Conservation (phyloP, 2,329 filamentous ascomycete genomes). For the Fusarium verticillioides region DNA sequence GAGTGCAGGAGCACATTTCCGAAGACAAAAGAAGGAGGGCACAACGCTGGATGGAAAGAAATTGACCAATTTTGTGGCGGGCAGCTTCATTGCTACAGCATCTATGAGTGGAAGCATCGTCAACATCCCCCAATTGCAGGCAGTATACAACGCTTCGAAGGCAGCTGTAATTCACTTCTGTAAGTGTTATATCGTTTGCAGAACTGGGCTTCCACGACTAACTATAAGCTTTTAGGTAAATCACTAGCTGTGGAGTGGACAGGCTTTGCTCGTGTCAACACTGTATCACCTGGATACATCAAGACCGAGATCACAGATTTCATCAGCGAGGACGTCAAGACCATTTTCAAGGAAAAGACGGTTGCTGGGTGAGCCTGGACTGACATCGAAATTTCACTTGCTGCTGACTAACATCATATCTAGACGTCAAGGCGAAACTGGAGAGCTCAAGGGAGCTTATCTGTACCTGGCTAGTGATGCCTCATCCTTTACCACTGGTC, state of each 20-base stretch:
- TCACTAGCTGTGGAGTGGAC: conserved; percentile 82
- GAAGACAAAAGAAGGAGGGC: conserved; percentile 75
- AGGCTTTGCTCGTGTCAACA: conserved; percentile 78
- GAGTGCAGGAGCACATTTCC: conserved; percentile 75
- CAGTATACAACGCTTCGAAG: conserved; percentile 79
- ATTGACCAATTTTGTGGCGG: conserved; percentile 68
- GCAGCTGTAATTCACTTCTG: conserved; percentile 70
- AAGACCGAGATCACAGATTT: conserved; percentile 77
- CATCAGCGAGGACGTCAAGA: conserved; percentile 72
- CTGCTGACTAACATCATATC: conserved; percentile 22
- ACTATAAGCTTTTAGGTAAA: conserved; percentile 60
- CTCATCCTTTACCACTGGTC: conserved; percentile 82
- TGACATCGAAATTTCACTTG: not conserved
- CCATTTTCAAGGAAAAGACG: conserved; percentile 80
- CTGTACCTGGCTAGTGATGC: conserved; percentile 85
- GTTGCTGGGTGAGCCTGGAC: conserved; percentile 71
- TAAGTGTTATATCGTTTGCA: conserved; percentile 46
- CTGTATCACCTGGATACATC: conserved; percentile 80
- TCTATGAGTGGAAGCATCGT: conserved; percentile 83
- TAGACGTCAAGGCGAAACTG: conserved; percentile 74
- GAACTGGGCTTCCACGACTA: not conserved
- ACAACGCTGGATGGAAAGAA: conserved; percentile 70
- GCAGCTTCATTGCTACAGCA: conserved; percentile 81
- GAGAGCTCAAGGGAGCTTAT: conserved; percentile 85
- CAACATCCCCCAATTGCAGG: conserved; percentile 80